Percentiles rank a stretch among this genome's conserved stretches.
phyloP scores from a whole-genome alignment of 2,329 filamentous ascomycete species.

The Cladosporium oxysporum region DNA sequence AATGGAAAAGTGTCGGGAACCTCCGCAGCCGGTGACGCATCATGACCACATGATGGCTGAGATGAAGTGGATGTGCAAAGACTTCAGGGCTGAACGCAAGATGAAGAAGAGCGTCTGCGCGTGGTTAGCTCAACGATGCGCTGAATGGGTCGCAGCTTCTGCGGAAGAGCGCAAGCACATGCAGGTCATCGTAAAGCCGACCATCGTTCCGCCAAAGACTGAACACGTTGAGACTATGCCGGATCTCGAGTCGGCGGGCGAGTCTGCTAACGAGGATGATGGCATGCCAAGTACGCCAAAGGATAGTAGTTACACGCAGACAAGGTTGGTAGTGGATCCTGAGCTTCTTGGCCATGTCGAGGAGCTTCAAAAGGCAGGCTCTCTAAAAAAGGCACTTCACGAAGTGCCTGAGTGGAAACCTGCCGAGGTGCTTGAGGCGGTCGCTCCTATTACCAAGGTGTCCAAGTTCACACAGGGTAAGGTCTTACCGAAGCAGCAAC shows the following conservation, averaged over 20 bases:
- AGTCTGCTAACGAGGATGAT: slow-evolving; percentile 37
- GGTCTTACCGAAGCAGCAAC: slow-evolving; percentile 67
- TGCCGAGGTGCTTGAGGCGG: background rate
- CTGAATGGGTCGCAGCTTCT: slow-evolving; percentile 72
- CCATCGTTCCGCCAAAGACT: slow-evolving; percentile 25
- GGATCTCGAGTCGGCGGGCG: slow-evolving; percentile 34
- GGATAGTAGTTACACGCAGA: slow-evolving; percentile 21
- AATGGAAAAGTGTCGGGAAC: slow-evolving; percentile 80
- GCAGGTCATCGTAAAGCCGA: slow-evolving; percentile 64
- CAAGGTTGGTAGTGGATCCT: slow-evolving; percentile 31
- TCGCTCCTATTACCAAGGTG: slow-evolving; percentile 43
- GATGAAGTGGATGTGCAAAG: slow-evolving; percentile 97
- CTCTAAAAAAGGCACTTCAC: slow-evolving; percentile 32
- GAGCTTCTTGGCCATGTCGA: slow-evolving; percentile 32
- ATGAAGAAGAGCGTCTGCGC: slow-evolving; percentile 85
- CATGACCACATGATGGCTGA: slow-evolving; percentile 86
- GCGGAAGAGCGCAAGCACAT: slow-evolving; percentile 65
- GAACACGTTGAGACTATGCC: slow-evolving; percentile 26
- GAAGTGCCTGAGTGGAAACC: slow-evolving; percentile 28
- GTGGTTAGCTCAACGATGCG: slow-evolving; percentile 79
- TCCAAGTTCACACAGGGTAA: slow-evolving; percentile 85
- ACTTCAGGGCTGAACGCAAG: slow-evolving; percentile 90
- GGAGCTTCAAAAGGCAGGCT: slow-evolving; percentile 30
- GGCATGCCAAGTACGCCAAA: slow-evolving; percentile 31
- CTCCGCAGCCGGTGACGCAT: slow-evolving; percentile 72